Evolutionary conservation across 106 monocot genomes (phyloP), one percentile per base, ranked within the genome.

Genomic region (Dendrobium officinale): DNA sequence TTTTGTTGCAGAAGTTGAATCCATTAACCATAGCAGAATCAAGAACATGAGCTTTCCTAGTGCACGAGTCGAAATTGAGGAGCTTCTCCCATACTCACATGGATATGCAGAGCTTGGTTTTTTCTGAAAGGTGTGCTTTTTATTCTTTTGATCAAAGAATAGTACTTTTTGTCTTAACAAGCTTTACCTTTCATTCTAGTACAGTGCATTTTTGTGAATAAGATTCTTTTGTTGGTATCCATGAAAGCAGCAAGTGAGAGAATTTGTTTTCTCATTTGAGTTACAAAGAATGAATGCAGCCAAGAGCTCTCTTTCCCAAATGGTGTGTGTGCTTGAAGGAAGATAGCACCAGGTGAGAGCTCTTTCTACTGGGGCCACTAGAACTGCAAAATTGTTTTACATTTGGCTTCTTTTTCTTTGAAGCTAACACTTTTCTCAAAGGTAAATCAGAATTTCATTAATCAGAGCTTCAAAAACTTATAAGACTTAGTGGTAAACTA

Each of bases 21-120:
- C 85, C 42, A 83, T 89, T 45, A 85, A 79, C 41, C 78, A 82
- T 16, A 81, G 81, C 73, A 70, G 85, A 58, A 61, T 82, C 42
- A 87, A 79, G 59, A 85, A 85, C 54, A 85, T 80, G 79, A 81
- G 83, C 45, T 88, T 54, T 73, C 79, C 80, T 55, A 89, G 86
- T 72, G 83, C 91, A 68, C 77, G 89, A 59, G 85, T 91, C 54
- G 86, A 91, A 72, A 89, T 91, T 27, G 91, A 91, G 80, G 91
- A 91, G 75, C 89, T 91, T 33, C 77, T 91, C 77, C 89, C 86
- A 10, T 89, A 81, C 55, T 81, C 86, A 27, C 83, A 89, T 82
- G 80, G 83, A 59, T 89, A 83, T 49, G 78, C 84, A 9, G 88
- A 89, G 22, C 80, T 86, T 45, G 83, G 70, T 81, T 85, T 91